Percentiles rank a stretch among this genome's conserved stretches.
Evolutionary conservation across 768 basidiomycete species (phyloP).

Genomic region (Lyophyllum decastes): DNA sequence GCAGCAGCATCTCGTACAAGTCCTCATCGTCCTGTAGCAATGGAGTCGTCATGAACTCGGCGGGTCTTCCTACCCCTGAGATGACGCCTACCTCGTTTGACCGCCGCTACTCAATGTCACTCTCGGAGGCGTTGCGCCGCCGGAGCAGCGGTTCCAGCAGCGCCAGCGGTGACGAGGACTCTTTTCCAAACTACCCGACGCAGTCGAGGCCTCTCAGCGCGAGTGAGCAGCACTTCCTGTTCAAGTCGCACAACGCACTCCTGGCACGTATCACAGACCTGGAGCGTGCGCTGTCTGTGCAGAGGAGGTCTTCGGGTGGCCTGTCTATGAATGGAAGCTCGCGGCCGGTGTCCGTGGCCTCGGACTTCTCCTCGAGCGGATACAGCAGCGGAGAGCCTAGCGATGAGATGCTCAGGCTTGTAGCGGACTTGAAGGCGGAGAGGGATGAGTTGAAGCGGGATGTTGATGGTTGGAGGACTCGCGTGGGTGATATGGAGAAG

Average conservation of each 20-base stretch:
- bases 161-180: conserved; percentile 39
- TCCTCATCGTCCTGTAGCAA: conserved; percentile 40
- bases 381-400: conserved; percentile 45
- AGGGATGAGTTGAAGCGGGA: conserved; percentile 88
- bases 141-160: conserved; percentile 30
- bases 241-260: conserved; percentile 81
- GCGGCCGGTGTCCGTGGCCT: conserved; percentile 51
- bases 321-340: conserved; percentile 41
- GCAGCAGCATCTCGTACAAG: conserved; percentile 81
- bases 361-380: conserved; percentile 39
- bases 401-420: conserved; percentile 77
- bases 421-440: conserved; percentile 83
- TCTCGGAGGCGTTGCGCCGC: conserved; percentile 27
- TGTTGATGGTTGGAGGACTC: conserved; percentile 81
- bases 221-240: conserved; percentile 84
- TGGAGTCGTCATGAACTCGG: conserved; percentile 30
- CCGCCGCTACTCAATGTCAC: conserved; percentile 35
- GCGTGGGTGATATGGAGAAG: conserved; percentile 77
- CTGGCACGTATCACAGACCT: conserved; percentile 81
- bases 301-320: conserved; percentile 34
- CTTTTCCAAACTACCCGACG: conserved; percentile 40
- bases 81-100: conserved; percentile 65
- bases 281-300: conserved; percentile 64
- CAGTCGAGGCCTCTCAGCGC: conserved; percentile 57
- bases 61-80: conserved; percentile 71